phyloP scores from a whole-genome alignment of 2,329 filamentous ascomycete genomes.

The Helicocarpus griseus region DNA sequence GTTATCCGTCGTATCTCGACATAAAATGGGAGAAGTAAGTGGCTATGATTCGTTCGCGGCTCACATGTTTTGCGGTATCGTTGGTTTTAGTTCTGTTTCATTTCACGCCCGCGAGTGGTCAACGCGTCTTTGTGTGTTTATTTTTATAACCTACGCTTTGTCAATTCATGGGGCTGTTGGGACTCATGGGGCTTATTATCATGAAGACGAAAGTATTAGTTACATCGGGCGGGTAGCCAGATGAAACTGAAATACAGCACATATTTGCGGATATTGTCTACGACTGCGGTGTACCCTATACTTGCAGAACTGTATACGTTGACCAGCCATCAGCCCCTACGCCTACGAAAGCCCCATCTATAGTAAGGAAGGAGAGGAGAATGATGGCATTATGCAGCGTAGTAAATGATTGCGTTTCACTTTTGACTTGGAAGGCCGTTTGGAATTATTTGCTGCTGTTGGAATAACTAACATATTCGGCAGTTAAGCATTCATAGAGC shows the following conservation, averaged over 20 bases:
- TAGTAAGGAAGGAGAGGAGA: background rate
- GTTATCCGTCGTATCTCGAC: too few relatives aligned
- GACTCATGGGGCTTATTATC: background rate
- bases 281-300: background rate
- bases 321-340: background rate
- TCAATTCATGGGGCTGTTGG: background rate
- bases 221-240: background rate
- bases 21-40: background rate
- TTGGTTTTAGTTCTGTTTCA: background rate
- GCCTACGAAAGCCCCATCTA: background rate
- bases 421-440: too few relatives aligned
- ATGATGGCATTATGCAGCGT: background rate
- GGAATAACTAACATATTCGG: too few relatives aligned
- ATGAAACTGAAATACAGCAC: background rate
- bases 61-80: background rate
- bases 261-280: too few relatives aligned
- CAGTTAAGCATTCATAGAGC: background rate
- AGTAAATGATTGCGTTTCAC: too few relatives aligned
- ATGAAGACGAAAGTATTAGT: background rate
- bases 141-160: too few relatives aligned
- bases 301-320: too few relatives aligned
- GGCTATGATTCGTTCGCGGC: background rate
- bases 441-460: too few relatives aligned
- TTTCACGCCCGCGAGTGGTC: background rate
- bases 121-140: background rate